Evolutionary conservation across 108 stramenopile genomes (phyloP), one percentile per base, ranked within the genome.

Genomic region (Skeletonema menzelii): DNA sequence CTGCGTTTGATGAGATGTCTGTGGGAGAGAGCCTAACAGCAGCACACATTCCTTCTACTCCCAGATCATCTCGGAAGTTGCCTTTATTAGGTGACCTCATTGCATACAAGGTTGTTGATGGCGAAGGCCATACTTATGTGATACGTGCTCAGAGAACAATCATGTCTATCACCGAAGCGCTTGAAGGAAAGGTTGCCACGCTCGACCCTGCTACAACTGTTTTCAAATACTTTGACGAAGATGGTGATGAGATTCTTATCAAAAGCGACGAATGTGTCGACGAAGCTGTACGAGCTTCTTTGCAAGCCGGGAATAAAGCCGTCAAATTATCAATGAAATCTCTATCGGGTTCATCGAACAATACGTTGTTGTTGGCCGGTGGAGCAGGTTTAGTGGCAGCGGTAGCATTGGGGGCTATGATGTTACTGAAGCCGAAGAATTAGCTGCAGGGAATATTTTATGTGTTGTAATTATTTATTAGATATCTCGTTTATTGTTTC

Each of bases 171-270:
- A 28, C 73, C 1, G 67, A 70, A 46, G 75, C 72, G 4, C 67
- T 89, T 20, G 78, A 79, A 32, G 77, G 85, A n/a, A 91, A 89
- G 59, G 63, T 89, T 0, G 55, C 73, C 14, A 66, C 67, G 37
- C 67, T 85, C 19, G 80, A 80, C 42, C 75, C 63, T 27, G 61
- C 70, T 34, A 19, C 56, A 22, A 67, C 91, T 34, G 56, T 67
- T n/a, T 72, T 97, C 34, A 86, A 92, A 65, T 97, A 92, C 69
- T 65, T 85, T 20, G 96, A 97, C 49, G 94, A 97, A 14, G 96
- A 97, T 69, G 92, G 94, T 11, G 96, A 97, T 79, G 82, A 83
- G 56, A 90, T 97, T 55, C 35, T 89, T 28, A 81, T 97, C 42
- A 94, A 82, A 20, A 86, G 79, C 47, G 90, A 97, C 63, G 91